Evolutionary conservation across 495 filamentous ascomycete genomes (phyloP), one percentile per base, ranked within the genome.

Genomic region (Chlorociboria aeruginascens): DNA sequence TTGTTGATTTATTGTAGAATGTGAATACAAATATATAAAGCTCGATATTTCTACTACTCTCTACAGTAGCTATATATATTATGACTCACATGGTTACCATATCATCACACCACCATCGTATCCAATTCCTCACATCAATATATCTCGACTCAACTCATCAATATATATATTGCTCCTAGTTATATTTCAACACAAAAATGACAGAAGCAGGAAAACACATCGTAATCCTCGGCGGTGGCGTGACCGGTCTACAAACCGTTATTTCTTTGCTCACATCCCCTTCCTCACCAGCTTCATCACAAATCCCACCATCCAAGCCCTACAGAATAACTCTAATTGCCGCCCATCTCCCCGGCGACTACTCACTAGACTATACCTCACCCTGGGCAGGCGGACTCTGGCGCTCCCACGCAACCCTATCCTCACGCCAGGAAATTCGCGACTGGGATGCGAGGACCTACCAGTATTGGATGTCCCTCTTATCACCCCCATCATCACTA

Each of bases 391-490:
- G 43, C 30, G 32, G 44, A 3, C 36, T 45, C 46, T 57, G 56
- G 52, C 46, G 46, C 29, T 38, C 55, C 12, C 40, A 48, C 20
- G 8, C 44, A 37, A 36, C 40, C 3, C 25, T 34, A 8, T 36
- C 49, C 8, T 32, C 48, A 12, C n/a, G 9, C 12, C 49, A 56
- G 14, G n/a, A 29, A 4, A 11, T 43, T 12, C 16, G 48, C 29
- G 45, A 37, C 39, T 76, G 68, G 66, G 74, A 78, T 45, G 57
- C 52, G 43, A 58, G 63, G 12, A 78, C 73, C 8, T 77, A 72
- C 68, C 59, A 69, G 8, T 60, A 10, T 2, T 56, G 64, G 9
- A 50, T 76, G 51, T 62, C 69, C 41, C 61, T 69, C 14, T 16
- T 56, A 6, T 8, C 20, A 25, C 20, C 20, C 1, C 20, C 20